Evolutionary conservation across 805 yeast genomes (phyloP), one percentile per base, ranked within the genome.

Genomic region (Suhomyces xylopsoci): DNA sequence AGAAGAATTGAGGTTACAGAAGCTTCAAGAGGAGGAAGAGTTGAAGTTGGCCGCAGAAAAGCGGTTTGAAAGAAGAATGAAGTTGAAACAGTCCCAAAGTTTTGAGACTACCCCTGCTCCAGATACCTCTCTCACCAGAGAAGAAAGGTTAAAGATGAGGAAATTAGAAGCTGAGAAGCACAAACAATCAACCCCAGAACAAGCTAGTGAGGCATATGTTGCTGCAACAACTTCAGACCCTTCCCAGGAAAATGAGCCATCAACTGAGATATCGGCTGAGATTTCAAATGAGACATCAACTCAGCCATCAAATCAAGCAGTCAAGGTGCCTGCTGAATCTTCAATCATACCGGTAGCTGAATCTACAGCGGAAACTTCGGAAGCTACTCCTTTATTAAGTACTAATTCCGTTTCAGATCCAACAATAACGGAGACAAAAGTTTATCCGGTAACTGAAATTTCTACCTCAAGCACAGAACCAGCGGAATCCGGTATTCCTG

Each of bases 1-100:
- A 45, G 87, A 83, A 55, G 90, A 87, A 56, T 81, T 79, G 19
- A 75, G 75, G 49, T 70, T 70, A 47, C 64, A 71, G 28, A 76
- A 74, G 52, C 75, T 75, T 46, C 74, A 79, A 52, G 81, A 76
- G 47, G 78, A 78, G 51, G 71, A 74, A 44, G 70, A 77, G 40
- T 70, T 77, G 48, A 66, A 68, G 47, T 71, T 76, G 40, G 80
- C 82, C 22, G 73, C 78, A 1, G 57, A 62, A 7, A 75, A 73
- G 49, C 58, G 80, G 24, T 70, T 78, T 45, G 77, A 77, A 41
- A 68, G 77, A 47, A 71, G 76, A 43, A 71, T 79, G 44, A 49
- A 48, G 24, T 56, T 67, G 55, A 71, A 69, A 53, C 54, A 70
- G 45, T 68, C 67, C 34, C 75, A 72, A 51, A 12, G 24, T 2